phyloP scores from a whole-genome alignment of 352 stramenopile species.

The Phytophthora sansomeana region DNA sequence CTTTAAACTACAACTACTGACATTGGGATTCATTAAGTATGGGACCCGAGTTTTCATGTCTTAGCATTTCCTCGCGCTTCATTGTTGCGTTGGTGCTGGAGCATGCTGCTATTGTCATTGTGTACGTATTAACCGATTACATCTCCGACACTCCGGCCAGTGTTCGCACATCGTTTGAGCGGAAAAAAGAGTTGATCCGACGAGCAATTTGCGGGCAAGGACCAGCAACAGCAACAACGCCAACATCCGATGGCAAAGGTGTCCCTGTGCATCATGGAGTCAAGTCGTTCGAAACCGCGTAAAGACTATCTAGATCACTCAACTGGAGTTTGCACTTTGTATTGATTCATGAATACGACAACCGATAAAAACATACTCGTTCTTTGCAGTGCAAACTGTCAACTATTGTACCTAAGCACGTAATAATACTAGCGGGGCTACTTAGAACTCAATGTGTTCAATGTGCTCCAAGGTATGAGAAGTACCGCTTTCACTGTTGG shows the following conservation, averaged over 20 bases:
- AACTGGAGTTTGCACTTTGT: slow-evolving; percentile 10
- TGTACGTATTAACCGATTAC: slow-evolving; percentile 85
- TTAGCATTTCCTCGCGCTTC: slow-evolving; percentile 80
- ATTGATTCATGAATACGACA: slow-evolving; percentile 30
- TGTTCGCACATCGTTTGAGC: slow-evolving; percentile 82
- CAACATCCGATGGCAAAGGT: slow-evolving; percentile 15
- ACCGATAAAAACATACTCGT: slow-evolving; percentile 29
- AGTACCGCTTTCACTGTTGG: slow-evolving; percentile 2
- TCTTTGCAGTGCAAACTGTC: slow-evolving; percentile 1
- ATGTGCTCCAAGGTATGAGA: slow-evolving; percentile 16
- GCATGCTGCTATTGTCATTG: slow-evolving; percentile 73
- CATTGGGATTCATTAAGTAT: slow-evolving; percentile 48
- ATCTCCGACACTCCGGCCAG: slow-evolving; percentile 81
- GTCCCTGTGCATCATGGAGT: slow-evolving; percentile 27
- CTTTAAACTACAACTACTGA: not conserved
- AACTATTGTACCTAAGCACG: slow-evolving; percentile 19
- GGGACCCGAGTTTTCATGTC: slow-evolving; percentile 84
- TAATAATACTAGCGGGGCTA: slow-evolving; percentile 23
- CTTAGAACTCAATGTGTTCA: slow-evolving; percentile 33
- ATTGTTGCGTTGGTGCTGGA: slow-evolving; percentile 82
- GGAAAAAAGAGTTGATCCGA: slow-evolving; percentile 88
- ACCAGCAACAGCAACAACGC: slow-evolving; percentile 15
- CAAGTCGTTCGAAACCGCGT: slow-evolving; percentile 36
- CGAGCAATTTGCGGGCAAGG: slow-evolving; percentile 82
- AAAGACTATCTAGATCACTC: not conserved